Evolutionary conservation across 805 yeast species (phyloP), one percentile per base, ranked within the genome.

Genomic region (Nakazawaea populi): DNA sequence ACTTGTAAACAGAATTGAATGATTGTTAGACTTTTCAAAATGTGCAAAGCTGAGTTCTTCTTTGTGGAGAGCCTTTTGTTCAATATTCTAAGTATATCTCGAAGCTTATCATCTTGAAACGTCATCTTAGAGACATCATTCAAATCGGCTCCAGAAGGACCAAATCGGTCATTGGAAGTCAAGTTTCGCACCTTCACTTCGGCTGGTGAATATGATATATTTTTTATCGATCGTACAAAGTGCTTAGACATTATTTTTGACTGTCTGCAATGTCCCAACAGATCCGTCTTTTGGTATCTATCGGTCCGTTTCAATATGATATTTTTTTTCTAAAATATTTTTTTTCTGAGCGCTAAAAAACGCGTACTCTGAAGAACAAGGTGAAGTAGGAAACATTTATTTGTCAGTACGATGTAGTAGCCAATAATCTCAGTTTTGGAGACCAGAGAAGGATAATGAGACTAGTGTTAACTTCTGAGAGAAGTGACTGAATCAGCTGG

Each of bases 131-230:
- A 72, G 2, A 82, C 63, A 46, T 79, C 80, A 52, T 75, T 74
- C 59, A 82, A 66, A 52, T 81, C 76, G 5, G 74, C 67, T n/a
- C 80, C 77, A 6, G 78, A 76, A 0, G 85, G 85, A 1, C 86
- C 83, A 57, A 73, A 67, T 1, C 73, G 68, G 52, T 80, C 83
- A 52, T 71, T 72, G 55, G 73, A 76, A 28, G 85, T 80, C 7
- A 83, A 80, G 24, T 68, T 65, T 53, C 63, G 69, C 12, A 73
- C 68, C 52, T 51, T 51, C 37, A 43, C 45, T 44, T 51, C 53
- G 2, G 28, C 18, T 1, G 39, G 35, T 7, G 53, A 31, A 24
- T 39, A 18, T 10, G 50, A 42, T 14, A 51, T 46, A 14, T 51
- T 46, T 39, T 42, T 46, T 6, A 51, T 37, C 14, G 50, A 46